phyloP scores from a whole-genome alignment of 2,329 filamentous ascomycete genomes.

The Arthroderma sp. region DNA sequence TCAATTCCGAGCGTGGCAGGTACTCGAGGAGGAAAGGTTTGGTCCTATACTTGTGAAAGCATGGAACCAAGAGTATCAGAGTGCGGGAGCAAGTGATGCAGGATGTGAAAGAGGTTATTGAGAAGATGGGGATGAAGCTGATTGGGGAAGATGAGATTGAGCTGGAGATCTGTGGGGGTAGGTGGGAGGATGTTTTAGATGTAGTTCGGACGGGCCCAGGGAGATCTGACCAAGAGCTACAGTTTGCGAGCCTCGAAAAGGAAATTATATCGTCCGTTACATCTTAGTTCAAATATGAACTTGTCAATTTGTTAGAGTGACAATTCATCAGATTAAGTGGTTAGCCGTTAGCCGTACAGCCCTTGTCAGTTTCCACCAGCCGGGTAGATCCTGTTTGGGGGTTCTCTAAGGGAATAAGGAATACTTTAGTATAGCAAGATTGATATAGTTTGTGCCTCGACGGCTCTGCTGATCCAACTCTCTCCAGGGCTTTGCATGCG shows the following conservation, averaged over 20 bases:
- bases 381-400: background rate
- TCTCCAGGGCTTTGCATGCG: background rate
- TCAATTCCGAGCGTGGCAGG: background rate
- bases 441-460: background rate
- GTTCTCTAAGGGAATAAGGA: background rate
- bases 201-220: background rate
- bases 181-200: slow-evolving; percentile 8
- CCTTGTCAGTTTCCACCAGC: background rate
- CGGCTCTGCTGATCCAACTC: background rate
- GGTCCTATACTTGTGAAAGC: slow-evolving; percentile 8
- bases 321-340: background rate
- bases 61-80: slow-evolving; percentile 8
- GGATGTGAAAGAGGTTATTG: slow-evolving; percentile 6
- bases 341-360: background rate
- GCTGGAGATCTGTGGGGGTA: background rate
- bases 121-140: slow-evolving; percentile 6
- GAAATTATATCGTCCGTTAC: background rate
- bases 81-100: slow-evolving; percentile 5
- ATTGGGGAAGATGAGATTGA: slow-evolving; percentile 9
- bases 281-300: background rate
- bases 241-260: background rate
- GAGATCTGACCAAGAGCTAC: background rate
- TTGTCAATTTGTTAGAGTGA: background rate
- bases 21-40: slow-evolving; percentile 3
- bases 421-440: no score